Evolutionary conservation across 495 filamentous ascomycete species (phyloP), one percentile per base, ranked within the genome.

Genomic region (Penicillium goetzii): DNA sequence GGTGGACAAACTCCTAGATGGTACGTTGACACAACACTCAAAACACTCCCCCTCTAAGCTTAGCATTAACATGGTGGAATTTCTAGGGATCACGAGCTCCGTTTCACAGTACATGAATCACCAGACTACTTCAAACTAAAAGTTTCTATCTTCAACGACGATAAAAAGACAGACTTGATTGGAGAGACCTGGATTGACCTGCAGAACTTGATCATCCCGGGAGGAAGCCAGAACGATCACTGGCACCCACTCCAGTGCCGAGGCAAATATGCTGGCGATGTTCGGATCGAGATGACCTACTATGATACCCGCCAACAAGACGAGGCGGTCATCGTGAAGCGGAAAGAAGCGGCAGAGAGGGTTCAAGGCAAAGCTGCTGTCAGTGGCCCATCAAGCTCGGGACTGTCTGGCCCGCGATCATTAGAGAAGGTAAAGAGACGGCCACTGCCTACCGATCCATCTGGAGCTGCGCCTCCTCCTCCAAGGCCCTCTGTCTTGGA

Each of bases 1-100:
- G 95, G 95, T 61, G 95, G 95, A 47, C 95, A 99, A 78, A 98
- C 94, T 32, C 95, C 95, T 10, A 88, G 84, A 86, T 99, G 95
- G 95, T 95, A 86, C 70, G 88, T 75, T 63, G 26, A 28, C 23
- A 32, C 30, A 36, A 34, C 2, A 7, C n/a, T 12, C 3, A 9
- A 58, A 45, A 19, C 36, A 21, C 19, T 41, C 28, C 19, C 30
- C 30, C 5, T 41, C 12, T 28, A 17, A 1, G 14, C 12, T 10
- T 11, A 34, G n/a, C 25, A 12, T 45, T 71, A 52, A 63, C 56
- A 74, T 79, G 66, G 77, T 58, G 25, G 54, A 12, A 34, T 3
- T 33, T 56, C 15, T 70, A 99, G 95, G 95, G 95, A 99, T 72
- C 92, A 97, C 71, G 95, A 99, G 76, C 85, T 99, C 34, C 91